Percentiles rank a stretch among this genome's conserved stretches.
These are phyloP conservation scores for Lepiota subincarnata DNA, from an alignment of 768 basidiomycete genomes.

Conservation along the genomic window DNA sequence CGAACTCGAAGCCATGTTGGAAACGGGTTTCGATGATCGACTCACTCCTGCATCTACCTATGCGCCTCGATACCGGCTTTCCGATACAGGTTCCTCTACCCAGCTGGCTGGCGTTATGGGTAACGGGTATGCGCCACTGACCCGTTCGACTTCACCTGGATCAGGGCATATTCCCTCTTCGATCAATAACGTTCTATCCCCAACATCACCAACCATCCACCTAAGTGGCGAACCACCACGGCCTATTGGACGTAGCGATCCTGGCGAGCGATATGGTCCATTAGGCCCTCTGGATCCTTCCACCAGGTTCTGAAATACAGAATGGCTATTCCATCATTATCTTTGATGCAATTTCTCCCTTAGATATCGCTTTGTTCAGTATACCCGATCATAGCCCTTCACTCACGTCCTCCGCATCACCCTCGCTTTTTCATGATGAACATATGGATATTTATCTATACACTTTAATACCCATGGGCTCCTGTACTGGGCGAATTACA, in stretches of 20 bases:
- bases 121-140: constrained; percentile 56
- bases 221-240: constrained; percentile 19
- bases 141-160: constrained; percentile 45
- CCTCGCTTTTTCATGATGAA: constrained; percentile 27
- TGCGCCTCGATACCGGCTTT: constrained; percentile 58
- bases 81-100: constrained; percentile 44
- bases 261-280: constrained; percentile 45
- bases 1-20: constrained; percentile 90
- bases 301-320: constrained; percentile 40
- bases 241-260: constrained; percentile 18
- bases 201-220: constrained; percentile 34
- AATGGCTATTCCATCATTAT: constrained; percentile 19
- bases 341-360: constrained; percentile 19
- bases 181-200: constrained; percentile 33
- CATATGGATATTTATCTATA: constrained; percentile 25
- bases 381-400: constrained; percentile 34
- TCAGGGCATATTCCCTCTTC: constrained; percentile 16
- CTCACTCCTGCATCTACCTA: constrained; percentile 46
- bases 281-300: constrained; percentile 61
- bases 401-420: constrained; percentile 20
- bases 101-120: constrained; percentile 36
- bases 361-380: constrained; percentile 32
- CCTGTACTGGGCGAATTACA: constrained; percentile 14
- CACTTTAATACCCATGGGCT: constrained; percentile 31
- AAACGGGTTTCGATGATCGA: constrained; percentile 81